Evolutionary conservation across 495 filamentous ascomycete genomes (phyloP).

Genomic region (Penicillium canariense): DNA sequence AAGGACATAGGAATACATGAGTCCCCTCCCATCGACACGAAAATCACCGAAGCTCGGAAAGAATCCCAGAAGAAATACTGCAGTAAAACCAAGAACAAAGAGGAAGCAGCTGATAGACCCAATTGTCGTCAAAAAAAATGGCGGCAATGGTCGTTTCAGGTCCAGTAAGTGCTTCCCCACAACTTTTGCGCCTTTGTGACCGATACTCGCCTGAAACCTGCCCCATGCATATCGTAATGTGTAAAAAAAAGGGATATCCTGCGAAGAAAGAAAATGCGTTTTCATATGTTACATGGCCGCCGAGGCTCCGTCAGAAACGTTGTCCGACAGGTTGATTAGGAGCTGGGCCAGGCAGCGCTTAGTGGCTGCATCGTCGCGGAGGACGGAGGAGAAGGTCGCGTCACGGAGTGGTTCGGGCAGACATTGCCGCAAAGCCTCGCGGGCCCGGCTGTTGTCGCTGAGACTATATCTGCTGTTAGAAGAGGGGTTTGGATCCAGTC

Average conservation of each 20-base stretch:
- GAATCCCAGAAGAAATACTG: constrained; percentile 24
- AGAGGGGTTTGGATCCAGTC: neutral
- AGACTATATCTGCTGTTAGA: constrained; percentile 53
- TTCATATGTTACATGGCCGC: constrained; percentile 49
- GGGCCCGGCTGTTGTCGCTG: constrained; percentile 92
- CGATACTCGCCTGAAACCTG: constrained; percentile 48
- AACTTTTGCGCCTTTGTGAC: constrained; percentile 45
- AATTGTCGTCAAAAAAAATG: constrained; percentile 22
- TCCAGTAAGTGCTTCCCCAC: constrained; percentile 23
- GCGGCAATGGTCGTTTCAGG: constrained; percentile 7
- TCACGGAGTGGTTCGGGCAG: constrained; percentile 95
- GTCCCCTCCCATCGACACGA: constrained; percentile 27
- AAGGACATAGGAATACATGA: constrained; percentile 36
- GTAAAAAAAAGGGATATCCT: constrained; percentile 31
- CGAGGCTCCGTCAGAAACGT: constrained; percentile 65
- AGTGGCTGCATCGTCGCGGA: constrained; percentile 95
- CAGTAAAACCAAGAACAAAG: constrained; percentile 28
- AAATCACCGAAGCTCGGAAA: constrained; percentile 27
- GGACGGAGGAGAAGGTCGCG: constrained; percentile 92
- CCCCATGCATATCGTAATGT: constrained; percentile 52
- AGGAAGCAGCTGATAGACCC: constrained; percentile 22
- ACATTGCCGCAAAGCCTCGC: constrained; percentile 93
- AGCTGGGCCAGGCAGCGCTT: constrained; percentile 97
- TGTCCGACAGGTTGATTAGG: constrained; percentile 94
- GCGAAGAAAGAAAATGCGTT: constrained; percentile 40